These are phyloP conservation scores for Scedosporium minutisporum DNA, from an alignment of 2,329 filamentous ascomycete genomes.

Conservation along the genomic window DNA sequence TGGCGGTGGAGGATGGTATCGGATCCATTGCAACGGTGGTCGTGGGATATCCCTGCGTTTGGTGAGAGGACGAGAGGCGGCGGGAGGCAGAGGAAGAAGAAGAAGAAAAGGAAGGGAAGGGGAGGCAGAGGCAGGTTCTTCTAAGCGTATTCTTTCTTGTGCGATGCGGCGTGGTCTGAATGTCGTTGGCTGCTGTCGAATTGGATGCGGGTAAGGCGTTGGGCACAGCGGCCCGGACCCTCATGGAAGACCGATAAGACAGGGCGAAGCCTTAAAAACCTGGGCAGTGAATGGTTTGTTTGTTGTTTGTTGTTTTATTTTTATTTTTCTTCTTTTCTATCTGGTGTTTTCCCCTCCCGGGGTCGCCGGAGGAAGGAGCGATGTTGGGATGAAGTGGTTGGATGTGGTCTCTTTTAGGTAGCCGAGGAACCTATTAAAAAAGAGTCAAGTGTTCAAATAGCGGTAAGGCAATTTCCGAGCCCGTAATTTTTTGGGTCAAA, in stretches of 20 bases:
- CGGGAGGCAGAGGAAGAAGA: not conserved
- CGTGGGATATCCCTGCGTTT: not conserved
- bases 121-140: slow-evolving; percentile 1
- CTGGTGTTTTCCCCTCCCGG: not conserved
- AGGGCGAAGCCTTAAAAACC: not conserved
- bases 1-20: not conserved
- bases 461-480: too few species aligned
- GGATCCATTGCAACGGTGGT: not conserved
- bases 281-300: not conserved
- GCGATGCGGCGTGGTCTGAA: not conserved
- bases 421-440: too few species aligned
- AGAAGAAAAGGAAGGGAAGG: not conserved
- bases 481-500: too few species aligned
- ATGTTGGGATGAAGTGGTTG: too few species aligned
- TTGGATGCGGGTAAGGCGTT: not conserved
- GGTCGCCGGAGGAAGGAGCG: not conserved
- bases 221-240: not conserved
- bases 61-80: not conserved
- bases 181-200: not conserved
- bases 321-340: not conserved
- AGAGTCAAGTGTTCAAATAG: too few species aligned
- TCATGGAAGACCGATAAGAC: not conserved
- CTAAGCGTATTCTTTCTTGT: not conserved
- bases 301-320: not conserved
- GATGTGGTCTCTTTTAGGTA: too few species aligned